Conservation (phyloP, 805 yeast species). For the Sugiyamaella marilandica region DNA sequence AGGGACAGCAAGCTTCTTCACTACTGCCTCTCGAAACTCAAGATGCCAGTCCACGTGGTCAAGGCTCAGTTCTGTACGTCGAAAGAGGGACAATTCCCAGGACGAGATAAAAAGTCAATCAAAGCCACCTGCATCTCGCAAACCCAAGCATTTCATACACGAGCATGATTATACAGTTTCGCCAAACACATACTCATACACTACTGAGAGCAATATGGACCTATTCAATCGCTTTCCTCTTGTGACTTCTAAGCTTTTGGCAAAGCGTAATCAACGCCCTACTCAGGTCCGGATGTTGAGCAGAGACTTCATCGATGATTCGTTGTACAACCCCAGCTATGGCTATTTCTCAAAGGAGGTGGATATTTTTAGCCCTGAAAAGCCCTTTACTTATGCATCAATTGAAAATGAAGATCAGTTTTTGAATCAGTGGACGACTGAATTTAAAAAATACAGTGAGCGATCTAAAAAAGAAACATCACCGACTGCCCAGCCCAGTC, state of each 20-base stretch:
- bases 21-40: too few relatives aligned
- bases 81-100: neutral
- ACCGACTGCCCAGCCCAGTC: neutral
- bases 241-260: conserved; percentile 36
- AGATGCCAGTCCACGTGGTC: conserved; percentile 1
- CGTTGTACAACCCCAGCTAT: conserved; percentile 72
- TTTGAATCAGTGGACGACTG: conserved; percentile 59
- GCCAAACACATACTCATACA: conserved; percentile 33
- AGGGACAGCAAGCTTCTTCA: too few relatives aligned
- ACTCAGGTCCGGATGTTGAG: conserved; percentile 61
- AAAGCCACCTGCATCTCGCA: neutral
- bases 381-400: conserved; percentile 58
- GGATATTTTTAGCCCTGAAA: conserved; percentile 63
- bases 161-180: conserved; percentile 33
- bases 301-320: conserved; percentile 78
- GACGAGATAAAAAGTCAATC: neutral
- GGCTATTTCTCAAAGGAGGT: conserved; percentile 81
- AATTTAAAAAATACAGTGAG: conserved; percentile 44
- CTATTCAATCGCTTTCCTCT: conserved; percentile 43
- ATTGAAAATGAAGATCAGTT: conserved; percentile 65
- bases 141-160: neutral
- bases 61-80: neutral
- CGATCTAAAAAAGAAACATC: conserved; percentile 15
- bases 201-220: conserved; percentile 33
- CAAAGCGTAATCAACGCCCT: conserved; percentile 46